phyloP scores from a whole-genome alignment of 208 protist genomes.

The Crithidia thermophila region DNA sequence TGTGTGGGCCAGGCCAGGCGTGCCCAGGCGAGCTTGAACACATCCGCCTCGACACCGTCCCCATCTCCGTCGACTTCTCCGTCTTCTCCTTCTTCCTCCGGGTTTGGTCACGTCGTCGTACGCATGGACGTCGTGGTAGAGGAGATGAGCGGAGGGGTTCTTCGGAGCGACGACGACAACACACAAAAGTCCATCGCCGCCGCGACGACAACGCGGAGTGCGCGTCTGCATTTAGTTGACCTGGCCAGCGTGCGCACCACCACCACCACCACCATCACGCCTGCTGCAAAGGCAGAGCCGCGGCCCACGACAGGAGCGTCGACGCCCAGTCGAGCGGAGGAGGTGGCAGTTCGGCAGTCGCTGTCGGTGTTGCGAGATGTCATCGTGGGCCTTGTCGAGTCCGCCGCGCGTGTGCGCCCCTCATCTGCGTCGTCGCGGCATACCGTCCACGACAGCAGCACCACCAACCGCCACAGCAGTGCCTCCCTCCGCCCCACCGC shows the following conservation, averaged over 20 bases:
- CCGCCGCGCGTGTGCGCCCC: not conserved
- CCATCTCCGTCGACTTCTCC: not conserved
- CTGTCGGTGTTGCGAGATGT: constrained; percentile 94
- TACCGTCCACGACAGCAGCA: not conserved
- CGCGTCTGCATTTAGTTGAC: constrained; percentile 91
- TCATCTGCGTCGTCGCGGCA: not conserved
- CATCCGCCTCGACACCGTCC: not conserved
- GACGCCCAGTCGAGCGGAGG: constrained; percentile 3
- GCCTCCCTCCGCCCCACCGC: no score
- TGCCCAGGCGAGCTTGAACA: not conserved
- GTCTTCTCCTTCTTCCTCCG: not conserved
- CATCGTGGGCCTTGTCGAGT: constrained; percentile 63
- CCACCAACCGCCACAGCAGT: no score
- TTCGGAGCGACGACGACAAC: no score
- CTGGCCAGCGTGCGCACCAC: constrained; percentile 77
- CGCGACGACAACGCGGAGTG: constrained; percentile 13
- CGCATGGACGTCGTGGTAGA: constrained; percentile 61
- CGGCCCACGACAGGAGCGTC: not conserved
- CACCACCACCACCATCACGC: not conserved
- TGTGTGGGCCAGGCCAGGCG: constrained; percentile 3
- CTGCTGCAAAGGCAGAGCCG: not conserved
- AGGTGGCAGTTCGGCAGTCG: constrained; percentile 60
- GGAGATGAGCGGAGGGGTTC: no score
- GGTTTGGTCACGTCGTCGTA: constrained; percentile 73
- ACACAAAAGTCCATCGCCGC: no score